Evolutionary conservation across 192 early-diverging fungal genomes (phyloP), one percentile per base, ranked within the genome.

Genomic region (Linnemannia exigua): DNA sequence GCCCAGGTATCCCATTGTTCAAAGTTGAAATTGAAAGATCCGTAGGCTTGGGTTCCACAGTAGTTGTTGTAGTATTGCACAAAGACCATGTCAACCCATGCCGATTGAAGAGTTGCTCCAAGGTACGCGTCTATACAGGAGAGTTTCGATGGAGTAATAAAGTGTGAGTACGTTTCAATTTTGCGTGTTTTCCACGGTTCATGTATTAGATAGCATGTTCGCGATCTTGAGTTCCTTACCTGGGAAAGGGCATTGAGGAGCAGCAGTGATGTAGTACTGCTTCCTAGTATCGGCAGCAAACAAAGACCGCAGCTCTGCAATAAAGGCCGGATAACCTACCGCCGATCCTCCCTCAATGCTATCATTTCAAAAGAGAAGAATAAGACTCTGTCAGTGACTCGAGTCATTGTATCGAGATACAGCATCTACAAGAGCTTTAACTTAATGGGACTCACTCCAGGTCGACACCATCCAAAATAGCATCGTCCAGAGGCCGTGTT

Each of bases 1-100:
- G 93, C 92, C 93, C 94, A 95, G 31, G 88, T 89, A 47, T 94
- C 89, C 95, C 95, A 96, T 67, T 90, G 88, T 48, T 92, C 92
- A 87, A 93, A 96, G 87, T 96, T 96, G 88, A 93, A 96, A 80
- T 89, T 91, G 47, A 75, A 69, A 9, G 87, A 79, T 19, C 82
- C 82, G 7, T 36, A 85, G 51, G 72, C 77, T 20, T 84, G 58
- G 8, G 91, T 80, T 36, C 90, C 88, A 67, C 95, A 96, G 83
- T 92, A 95, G 88, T 96, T 96, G 89, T 96, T 96, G 89, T 96
- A 96, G 75, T 95, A 96, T 86, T 96, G 95, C 1, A 96, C 92
- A 90, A 92, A 94, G 0, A 96, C 88, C 92, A 94, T 90, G 72
- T 94, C 93, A 9, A 93, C 84, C 70, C 91, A 93, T 5, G 94